phyloP scores from a whole-genome alignment of 2,329 filamentous ascomycete species.

The Botrytis paeoniae region DNA sequence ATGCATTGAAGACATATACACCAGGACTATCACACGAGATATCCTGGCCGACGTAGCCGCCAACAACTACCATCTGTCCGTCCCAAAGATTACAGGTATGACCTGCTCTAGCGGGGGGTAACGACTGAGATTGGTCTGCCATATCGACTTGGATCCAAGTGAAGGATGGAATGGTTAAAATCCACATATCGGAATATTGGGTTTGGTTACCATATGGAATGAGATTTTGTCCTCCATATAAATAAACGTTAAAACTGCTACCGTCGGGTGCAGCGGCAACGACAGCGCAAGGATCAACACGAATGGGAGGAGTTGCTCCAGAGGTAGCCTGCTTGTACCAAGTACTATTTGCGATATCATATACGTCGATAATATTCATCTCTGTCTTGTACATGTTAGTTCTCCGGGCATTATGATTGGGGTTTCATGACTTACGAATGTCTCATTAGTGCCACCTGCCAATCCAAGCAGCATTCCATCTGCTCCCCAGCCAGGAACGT shows the following conservation, averaged over 20 bases:
- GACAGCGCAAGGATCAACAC: slow-evolving; percentile 70
- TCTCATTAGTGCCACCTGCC: slow-evolving; percentile 66
- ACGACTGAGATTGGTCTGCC: slow-evolving; percentile 50
- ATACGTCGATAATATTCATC: slow-evolving; percentile 71
- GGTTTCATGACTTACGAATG: slow-evolving; percentile 52
- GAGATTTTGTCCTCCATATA: slow-evolving; percentile 75
- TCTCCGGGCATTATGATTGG: neutral
- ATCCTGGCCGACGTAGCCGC: slow-evolving; percentile 62
- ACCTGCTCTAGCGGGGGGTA: slow-evolving; percentile 55
- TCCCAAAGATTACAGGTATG: slow-evolving; percentile 69
- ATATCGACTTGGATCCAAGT: slow-evolving; percentile 67
- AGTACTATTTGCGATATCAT: slow-evolving; percentile 65
- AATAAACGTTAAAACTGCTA: slow-evolving; percentile 72
- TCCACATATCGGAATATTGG: slow-evolving; percentile 71
- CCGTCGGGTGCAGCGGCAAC: slow-evolving; percentile 68
- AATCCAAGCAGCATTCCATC: slow-evolving; percentile 69
- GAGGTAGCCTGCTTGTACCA: slow-evolving; percentile 74
- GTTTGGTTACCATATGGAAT: slow-evolving; percentile 55
- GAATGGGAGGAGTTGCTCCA: slow-evolving; percentile 58
- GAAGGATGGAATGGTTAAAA: slow-evolving; percentile 69
- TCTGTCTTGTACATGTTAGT: slow-evolving; percentile 46
- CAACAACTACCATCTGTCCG: slow-evolving; percentile 67
- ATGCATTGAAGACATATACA: slow-evolving; percentile 71
- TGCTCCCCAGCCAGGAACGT: slow-evolving; percentile 70
- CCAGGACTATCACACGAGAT: slow-evolving; percentile 64